Percentiles rank a stretch among this genome's conserved stretches.
Conservation (phyloP, 2,329 filamentous ascomycete species). For the Cercospora sojina region DNA sequence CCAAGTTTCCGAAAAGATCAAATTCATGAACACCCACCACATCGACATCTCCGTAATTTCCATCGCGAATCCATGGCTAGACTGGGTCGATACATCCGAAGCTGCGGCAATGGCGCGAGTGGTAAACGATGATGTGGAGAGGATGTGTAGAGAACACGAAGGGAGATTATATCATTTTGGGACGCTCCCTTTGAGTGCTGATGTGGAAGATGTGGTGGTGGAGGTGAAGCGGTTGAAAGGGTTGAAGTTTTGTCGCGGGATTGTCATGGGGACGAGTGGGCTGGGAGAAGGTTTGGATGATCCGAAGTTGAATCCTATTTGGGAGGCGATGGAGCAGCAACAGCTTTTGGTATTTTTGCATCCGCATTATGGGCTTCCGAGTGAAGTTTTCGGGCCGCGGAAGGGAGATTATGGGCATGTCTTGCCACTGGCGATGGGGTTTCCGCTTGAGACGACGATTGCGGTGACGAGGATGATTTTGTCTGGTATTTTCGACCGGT, state of each 20-base stretch:
- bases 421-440: conserved; percentile 78
- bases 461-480: conserved; percentile 84
- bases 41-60: conserved; percentile 85
- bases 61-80: conserved; percentile 90
- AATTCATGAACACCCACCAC: conserved; percentile 81
- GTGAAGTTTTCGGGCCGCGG: conserved; percentile 73
- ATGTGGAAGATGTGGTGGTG: conserved; percentile 58
- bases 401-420: conserved; percentile 81
- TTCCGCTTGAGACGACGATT: conserved; percentile 90
- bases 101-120: conserved; percentile 62
- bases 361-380: conserved; percentile 85
- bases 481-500: conserved; percentile 78
- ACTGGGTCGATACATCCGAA: conserved; percentile 67
- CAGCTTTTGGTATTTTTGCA: conserved; percentile 76
- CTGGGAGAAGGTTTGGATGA: conserved; percentile 81
- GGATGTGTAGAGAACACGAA: conserved; percentile 64
- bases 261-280: conserved; percentile 83
- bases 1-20: conserved; percentile 73
- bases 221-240: conserved; percentile 63
- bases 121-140: conserved; percentile 76
- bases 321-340: conserved; percentile 65
- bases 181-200: conserved; percentile 72
- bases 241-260: conserved; percentile 72
- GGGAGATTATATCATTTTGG: conserved; percentile 80
- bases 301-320: conserved; percentile 67